A percentile compares a stretch with the other conserved stretches of the same genome.
Evolutionary conservation across 108 stramenopile genomes (phyloP).

Genomic region (Phaeodactylum tricornutum): DNA sequence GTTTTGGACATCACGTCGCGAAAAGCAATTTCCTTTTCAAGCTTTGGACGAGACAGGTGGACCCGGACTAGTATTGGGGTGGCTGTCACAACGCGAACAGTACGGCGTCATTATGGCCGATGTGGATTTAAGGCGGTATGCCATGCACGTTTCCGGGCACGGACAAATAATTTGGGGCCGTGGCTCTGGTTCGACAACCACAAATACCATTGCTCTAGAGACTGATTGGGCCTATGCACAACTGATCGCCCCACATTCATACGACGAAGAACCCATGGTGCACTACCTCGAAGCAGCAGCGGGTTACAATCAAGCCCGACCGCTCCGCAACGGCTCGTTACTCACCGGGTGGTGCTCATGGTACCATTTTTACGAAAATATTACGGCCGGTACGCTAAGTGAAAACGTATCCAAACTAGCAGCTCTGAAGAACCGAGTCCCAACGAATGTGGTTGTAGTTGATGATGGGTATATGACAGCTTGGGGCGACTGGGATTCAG

Average conservation of each 20-base stretch:
- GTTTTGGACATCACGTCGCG: background rate
- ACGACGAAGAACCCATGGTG: slow-evolving; percentile 85
- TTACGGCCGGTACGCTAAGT: slow-evolving; percentile 57
- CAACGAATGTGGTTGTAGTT: slow-evolving; percentile 75
- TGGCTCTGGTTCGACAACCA: background rate
- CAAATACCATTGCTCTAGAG: slow-evolving; percentile 8
- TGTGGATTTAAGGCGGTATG: slow-evolving; percentile 28
- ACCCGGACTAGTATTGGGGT: slow-evolving; percentile 76
- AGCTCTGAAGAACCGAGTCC: slow-evolving; percentile 38
- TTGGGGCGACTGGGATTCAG: slow-evolving; percentile 90
- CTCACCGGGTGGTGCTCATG: slow-evolving; percentile 89
- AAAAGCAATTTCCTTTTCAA: slow-evolving; percentile 12
- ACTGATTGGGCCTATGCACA: slow-evolving; percentile 84
- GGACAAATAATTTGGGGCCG: slow-evolving; percentile 26
- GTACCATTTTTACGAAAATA: slow-evolving; percentile 90
- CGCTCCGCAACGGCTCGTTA: slow-evolving; percentile 58
- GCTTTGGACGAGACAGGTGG: slow-evolving; percentile 76
- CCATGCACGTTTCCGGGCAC: slow-evolving; percentile 62
- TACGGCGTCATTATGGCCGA: slow-evolving; percentile 70
- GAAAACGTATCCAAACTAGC: slow-evolving; percentile 62
- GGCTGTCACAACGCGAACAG: slow-evolving; percentile 75
- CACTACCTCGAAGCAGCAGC: slow-evolving; percentile 73
- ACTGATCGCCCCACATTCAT: slow-evolving; percentile 51
- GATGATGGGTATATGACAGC: slow-evolving; percentile 94
- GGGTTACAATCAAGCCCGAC: slow-evolving; percentile 60